Conservation (phyloP, 176 grass and related monocot genomes). For the Luzula sylvatica region DNA sequence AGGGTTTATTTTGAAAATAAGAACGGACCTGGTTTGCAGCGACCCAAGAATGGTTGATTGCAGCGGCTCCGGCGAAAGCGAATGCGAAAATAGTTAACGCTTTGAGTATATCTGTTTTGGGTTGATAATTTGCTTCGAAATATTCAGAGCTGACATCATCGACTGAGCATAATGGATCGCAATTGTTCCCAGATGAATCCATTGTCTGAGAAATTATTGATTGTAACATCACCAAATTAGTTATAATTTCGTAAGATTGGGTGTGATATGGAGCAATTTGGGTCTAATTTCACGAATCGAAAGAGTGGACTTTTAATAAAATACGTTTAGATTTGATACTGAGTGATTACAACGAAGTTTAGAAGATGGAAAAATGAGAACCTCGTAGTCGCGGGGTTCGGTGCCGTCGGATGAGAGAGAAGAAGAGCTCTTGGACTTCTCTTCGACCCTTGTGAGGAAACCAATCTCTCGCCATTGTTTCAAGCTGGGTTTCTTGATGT, state of each 20-base stretch:
- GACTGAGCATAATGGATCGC: slow-evolving; percentile 85
- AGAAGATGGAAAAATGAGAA: too few relatives aligned
- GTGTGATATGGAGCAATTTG: background rate
- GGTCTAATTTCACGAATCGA: too few relatives aligned
- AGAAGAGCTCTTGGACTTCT: slow-evolving; percentile 26
- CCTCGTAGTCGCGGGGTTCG: slow-evolving; percentile 15
- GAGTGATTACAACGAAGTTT: too few relatives aligned
- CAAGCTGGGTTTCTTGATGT: background rate
- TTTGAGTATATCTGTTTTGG: slow-evolving; percentile 81
- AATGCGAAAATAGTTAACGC: slow-evolving; percentile 57
- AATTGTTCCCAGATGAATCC: slow-evolving; percentile 47
- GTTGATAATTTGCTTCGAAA: slow-evolving; percentile 69
- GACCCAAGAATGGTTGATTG: slow-evolving; percentile 96
- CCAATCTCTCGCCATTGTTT: slow-evolving; percentile 20
- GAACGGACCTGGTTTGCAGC: slow-evolving; percentile 69
- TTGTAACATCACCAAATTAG: background rate
- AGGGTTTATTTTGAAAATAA: slow-evolving; percentile 5
- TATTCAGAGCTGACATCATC: slow-evolving; percentile 85
- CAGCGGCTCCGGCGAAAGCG: slow-evolving; percentile 60
- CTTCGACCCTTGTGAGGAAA: slow-evolving; percentile 25
- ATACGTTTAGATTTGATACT: too few relatives aligned
- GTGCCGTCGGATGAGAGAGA: slow-evolving; percentile 7
- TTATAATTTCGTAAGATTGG: too few relatives aligned
- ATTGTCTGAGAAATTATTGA: slow-evolving; percentile 28
- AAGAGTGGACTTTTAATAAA: too few relatives aligned